These are phyloP conservation scores for Zasmidium angulare DNA, from an alignment of 2,329 filamentous ascomycete genomes.

Conservation along the genomic window DNA sequence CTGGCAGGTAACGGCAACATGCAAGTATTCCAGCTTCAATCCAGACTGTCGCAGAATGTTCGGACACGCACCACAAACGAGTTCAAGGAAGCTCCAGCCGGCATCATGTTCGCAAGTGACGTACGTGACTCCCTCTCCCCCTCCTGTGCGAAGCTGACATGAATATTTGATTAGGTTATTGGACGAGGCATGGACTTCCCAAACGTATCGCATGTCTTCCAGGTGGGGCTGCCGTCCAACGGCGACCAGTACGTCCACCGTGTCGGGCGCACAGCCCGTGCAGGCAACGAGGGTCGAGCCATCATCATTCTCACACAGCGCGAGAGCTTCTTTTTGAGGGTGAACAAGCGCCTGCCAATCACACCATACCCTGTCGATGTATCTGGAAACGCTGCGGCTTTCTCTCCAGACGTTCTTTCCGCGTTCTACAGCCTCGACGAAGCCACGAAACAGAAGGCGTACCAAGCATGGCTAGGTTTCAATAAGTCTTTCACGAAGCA, in stretches of 20 bases:
- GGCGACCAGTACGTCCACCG: constrained; percentile 78
- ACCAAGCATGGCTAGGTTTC: constrained; percentile 50
- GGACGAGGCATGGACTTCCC: constrained; percentile 96
- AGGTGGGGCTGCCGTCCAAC: constrained; percentile 63
- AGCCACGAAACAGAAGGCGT: constrained; percentile 43
- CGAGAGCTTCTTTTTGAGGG: constrained; percentile 53
- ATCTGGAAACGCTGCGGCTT: constrained; percentile 32
- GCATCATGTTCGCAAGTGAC: constrained; percentile 59
- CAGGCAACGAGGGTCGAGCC: constrained; percentile 67
- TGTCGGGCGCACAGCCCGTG: constrained; percentile 88
- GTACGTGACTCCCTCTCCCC: background rate
- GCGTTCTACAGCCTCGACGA: constrained; percentile 41
- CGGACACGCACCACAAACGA: constrained; percentile 46
- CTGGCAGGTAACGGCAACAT: constrained; percentile 36
- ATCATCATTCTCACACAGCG: constrained; percentile 54
- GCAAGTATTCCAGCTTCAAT: constrained; percentile 44
- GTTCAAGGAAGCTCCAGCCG: constrained; percentile 46
- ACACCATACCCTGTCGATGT: constrained; percentile 49
- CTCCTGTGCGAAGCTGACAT: background rate
- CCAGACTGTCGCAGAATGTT: constrained; percentile 43
- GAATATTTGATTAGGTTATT: constrained; percentile 56
- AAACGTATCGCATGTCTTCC: constrained; percentile 86
- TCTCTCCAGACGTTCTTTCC: constrained; percentile 26
- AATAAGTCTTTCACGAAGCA: constrained; percentile 48
- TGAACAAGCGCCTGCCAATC: constrained; percentile 52